These are phyloP conservation scores for Solanum rostratum DNA, from an alignment of 257 asterid species.

Conservation along the genomic window DNA sequence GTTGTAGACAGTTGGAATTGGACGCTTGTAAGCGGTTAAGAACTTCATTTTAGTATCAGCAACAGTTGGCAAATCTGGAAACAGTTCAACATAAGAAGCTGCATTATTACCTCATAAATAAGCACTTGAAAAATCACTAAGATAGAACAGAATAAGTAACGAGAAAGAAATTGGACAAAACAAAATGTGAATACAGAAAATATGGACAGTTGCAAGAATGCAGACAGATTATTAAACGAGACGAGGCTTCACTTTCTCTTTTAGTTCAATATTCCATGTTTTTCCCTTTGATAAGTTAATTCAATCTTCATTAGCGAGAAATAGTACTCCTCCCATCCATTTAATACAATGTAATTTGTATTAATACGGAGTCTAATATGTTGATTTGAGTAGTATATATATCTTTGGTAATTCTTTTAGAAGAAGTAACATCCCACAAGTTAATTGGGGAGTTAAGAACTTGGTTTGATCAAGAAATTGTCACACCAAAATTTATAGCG, in stretches of 20 bases:
- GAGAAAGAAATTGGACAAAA: neutral
- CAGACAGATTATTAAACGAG: neutral
- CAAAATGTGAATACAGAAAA: neutral
- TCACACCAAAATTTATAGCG: neutral
- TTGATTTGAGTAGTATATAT: neutral
- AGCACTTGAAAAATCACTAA: neutral
- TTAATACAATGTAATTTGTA: neutral
- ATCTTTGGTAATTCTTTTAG: neutral
- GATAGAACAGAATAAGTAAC: neutral
- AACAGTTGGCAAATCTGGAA: conserved; percentile 78
- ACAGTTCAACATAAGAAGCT: neutral
- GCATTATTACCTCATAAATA: neutral
- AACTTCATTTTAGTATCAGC: conserved; percentile 72
- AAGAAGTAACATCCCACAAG: neutral
- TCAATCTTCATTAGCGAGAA: neutral
- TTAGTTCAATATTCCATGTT: neutral
- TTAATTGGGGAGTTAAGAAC: neutral
- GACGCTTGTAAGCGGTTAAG: conserved; percentile 76
- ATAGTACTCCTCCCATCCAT: neutral
- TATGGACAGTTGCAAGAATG: neutral
- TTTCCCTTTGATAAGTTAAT: neutral
- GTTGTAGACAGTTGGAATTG: conserved; percentile 88
- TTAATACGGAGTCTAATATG: neutral
- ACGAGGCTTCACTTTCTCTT: neutral
- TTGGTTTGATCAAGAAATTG: neutral